Conservation (phyloP, 106 monocot genomes). For the Dendrobium chrysotoxum region DNA sequence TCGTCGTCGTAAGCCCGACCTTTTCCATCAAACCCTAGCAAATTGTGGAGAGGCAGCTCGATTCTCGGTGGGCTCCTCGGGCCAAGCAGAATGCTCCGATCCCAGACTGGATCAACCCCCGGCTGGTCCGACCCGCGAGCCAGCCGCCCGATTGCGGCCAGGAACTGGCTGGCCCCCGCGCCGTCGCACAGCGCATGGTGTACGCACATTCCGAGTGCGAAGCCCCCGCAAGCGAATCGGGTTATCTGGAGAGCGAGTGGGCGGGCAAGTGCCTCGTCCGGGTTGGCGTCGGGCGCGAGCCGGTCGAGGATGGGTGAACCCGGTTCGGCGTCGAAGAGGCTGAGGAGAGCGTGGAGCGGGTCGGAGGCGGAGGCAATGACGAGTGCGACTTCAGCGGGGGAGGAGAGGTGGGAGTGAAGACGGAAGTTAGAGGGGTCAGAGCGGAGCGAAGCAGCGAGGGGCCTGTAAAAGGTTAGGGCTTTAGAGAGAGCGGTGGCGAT, state of each 20-base stretch:
- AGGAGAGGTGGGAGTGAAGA: conserved; percentile 12
- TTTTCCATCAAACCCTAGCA: conserved; percentile 15
- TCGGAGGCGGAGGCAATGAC: conserved; percentile 12
- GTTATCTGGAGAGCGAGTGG: conserved; percentile 36
- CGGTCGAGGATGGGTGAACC: conserved; percentile 26
- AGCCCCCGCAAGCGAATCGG: conserved; percentile 33
- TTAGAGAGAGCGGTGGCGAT: conserved; percentile 28
- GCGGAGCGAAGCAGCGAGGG: conserved; percentile 27
- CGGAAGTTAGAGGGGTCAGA: conserved; percentile 9
- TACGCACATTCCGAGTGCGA: conserved; percentile 41
- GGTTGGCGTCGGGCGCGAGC: conserved; percentile 29
- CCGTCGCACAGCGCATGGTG: conserved; percentile 45
- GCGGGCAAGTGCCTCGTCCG: conserved; percentile 4
- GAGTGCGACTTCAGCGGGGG: conserved; percentile 11
- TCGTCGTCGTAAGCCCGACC: not conserved
- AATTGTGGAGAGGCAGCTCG: conserved; percentile 14
- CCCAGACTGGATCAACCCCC: conserved; percentile 36
- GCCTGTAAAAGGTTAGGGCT: conserved; percentile 25
- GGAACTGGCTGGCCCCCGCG: conserved; percentile 36
- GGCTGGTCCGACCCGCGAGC: conserved; percentile 17
- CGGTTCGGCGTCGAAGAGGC: conserved; percentile 13
- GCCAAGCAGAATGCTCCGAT: conserved; percentile 32
- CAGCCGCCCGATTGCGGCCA: conserved; percentile 18
- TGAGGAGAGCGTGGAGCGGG: not conserved
- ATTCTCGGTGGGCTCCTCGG: conserved; percentile 29